Evolutionary conservation across 768 basidiomycete species (phyloP).

Genomic region (Auriculariales sp.): DNA sequence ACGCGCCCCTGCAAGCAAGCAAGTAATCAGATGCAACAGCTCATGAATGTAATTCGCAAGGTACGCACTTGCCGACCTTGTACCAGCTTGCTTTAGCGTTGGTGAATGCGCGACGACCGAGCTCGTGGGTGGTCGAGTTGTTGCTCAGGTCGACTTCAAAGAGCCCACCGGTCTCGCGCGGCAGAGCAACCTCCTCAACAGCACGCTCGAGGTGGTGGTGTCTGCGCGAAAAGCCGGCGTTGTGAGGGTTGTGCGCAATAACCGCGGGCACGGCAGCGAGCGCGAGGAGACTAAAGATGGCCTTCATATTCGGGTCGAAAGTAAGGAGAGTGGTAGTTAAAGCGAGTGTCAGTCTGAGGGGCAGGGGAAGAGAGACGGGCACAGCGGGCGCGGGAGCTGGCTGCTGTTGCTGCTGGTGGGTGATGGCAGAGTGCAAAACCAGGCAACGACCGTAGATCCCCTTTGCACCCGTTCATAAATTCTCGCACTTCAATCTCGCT

Average conservation of each 20-base stretch:
- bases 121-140: not conserved
- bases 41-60: slow-evolving; percentile 5
- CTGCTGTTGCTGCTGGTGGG: no score
- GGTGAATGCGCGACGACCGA: not conserved
- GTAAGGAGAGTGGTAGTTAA: no score
- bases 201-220: slow-evolving; percentile 37
- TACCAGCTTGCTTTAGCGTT: slow-evolving; percentile 22
- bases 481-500: no score
- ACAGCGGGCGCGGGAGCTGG: no score
- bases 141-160: not conserved
- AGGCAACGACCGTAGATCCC: no score
- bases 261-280: not conserved
- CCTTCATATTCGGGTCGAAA: no score
- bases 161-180: slow-evolving; percentile 18
- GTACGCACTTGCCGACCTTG: slow-evolving; percentile 28
- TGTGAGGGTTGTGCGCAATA: not conserved
- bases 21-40: not conserved
- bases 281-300: no score
- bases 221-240: slow-evolving; percentile 4
- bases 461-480: no score
- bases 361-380: no score
- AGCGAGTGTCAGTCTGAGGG: no score
- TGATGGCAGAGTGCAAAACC: no score
- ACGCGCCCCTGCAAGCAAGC: slow-evolving; percentile 22
- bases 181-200: slow-evolving; percentile 23